A percentile compares a stretch with the other conserved stretches of the same genome.
phyloP scores from a whole-genome alignment of 2,329 filamentous ascomycete genomes.

The Helminthosporium solani region DNA sequence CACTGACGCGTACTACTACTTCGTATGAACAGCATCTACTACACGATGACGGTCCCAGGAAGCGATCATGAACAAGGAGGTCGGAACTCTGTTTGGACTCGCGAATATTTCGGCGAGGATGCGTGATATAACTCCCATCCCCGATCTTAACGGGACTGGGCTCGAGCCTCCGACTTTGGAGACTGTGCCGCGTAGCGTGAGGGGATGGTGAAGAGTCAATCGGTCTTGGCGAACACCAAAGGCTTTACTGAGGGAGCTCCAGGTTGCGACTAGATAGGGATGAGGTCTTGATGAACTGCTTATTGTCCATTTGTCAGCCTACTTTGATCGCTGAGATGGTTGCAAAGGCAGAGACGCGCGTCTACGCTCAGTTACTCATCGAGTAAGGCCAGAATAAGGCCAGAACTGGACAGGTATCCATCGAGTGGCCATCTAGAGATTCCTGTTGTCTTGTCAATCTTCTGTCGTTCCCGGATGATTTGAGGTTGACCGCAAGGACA shows the following conservation, averaged over 20 bases:
- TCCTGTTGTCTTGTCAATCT: too few species aligned
- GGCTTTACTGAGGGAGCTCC: neutral
- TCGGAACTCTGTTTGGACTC: neutral
- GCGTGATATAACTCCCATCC: neutral
- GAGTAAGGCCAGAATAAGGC: too few species aligned
- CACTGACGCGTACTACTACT: slow-evolving; percentile 1
- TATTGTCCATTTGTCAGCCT: neutral
- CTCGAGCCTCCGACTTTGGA: neutral
- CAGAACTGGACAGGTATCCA: too few species aligned
- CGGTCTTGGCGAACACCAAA: neutral
- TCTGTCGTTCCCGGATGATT: too few species aligned
- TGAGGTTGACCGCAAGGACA: too few species aligned
- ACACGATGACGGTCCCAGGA: neutral
- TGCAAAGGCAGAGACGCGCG: neutral
- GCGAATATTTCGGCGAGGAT: neutral
- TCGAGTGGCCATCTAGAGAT: too few species aligned
- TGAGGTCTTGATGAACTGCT: neutral
- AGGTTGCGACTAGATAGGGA: neutral
- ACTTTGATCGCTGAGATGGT: neutral
- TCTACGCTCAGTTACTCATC: too few species aligned
- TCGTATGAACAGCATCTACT: neutral
- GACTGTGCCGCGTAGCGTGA: neutral
- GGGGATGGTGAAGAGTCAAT: too few species aligned
- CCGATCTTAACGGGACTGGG: neutral
- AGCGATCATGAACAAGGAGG: neutral